Evolutionary conservation across 306 rosid species (phyloP), one percentile per base, ranked within the genome.

Genomic region (Pyrus communis): DNA sequence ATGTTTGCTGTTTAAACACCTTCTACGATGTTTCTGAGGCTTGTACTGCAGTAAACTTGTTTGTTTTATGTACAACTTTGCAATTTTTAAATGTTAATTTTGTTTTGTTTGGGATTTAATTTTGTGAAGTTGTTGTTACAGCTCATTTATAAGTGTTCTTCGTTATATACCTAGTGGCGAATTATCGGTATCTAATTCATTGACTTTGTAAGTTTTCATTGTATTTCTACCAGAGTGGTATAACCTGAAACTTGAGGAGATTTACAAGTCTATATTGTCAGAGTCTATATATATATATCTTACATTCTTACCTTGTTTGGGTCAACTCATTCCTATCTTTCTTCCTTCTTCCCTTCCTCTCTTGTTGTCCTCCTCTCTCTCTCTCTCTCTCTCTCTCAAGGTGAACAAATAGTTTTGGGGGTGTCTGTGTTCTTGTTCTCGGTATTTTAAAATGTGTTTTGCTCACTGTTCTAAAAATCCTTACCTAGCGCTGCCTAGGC

Each of bases 271-370:
- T 7, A 49, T 49, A 49, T 15, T 49, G 55, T 78, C 27, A 28
- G 27, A 79, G 1, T 58, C n/a, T 57, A 12, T 81, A 81, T 57
- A 12, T 81, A 81, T 75, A 55, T 46, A 31, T 9, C 65, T 38
- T 11, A 67, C 23, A 54, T 25, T 58, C 64, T 35, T 15, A 67
- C 23, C 64, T 25, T 58, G 78, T 40, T 79, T 31, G 15, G 61
- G 55, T 57, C 27, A 21, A 43, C 65, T 22, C 83, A 67, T 74
- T 79, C 77, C n/a, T 30, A 61, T 62, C 76, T 22, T 33, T 18
- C 42, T 40, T 38, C 25, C 64, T 80, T 51, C 60, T 52, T 70
- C 46, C 15, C 68, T 54, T 60, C 43, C 49, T 63, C 68, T 38
- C 68, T 74, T 61, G 55, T 55, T 11, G 23, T 38, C 42, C 68